Conservation (phyloP, 306 rosid genomes). For the Fagus sylvatica region DNA sequence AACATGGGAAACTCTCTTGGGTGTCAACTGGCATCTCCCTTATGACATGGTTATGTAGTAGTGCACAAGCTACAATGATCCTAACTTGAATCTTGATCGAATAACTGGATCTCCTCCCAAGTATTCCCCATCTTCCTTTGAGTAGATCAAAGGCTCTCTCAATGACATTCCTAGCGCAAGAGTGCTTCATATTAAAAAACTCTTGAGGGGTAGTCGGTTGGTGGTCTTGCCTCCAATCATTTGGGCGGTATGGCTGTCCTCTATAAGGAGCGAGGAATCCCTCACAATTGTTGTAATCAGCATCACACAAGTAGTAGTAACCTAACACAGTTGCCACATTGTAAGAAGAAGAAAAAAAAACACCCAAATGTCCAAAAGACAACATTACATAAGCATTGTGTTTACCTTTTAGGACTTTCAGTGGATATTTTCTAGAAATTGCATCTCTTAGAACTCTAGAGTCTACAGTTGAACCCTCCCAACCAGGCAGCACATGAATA, state of each 20-base stretch:
- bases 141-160: not conserved
- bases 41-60: conserved; percentile 2
- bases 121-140: not conserved
- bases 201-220: not conserved
- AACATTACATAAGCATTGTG: not conserved
- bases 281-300: not conserved
- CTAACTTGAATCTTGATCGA: not conserved
- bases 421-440: not conserved
- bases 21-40: not conserved
- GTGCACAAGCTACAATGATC: conserved; percentile 2
- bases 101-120: not conserved
- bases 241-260: not conserved
- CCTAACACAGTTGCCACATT: not conserved
- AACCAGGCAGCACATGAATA: not conserved
- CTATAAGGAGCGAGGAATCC: not conserved
- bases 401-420: not conserved
- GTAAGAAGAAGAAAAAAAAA: not conserved
- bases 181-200: not conserved
- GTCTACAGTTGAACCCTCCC: not conserved
- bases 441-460: not conserved
- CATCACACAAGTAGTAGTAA: not conserved
- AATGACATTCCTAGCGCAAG: not conserved
- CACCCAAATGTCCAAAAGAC: not conserved
- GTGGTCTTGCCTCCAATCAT: not conserved
- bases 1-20: no score